phyloP scores from a whole-genome alignment of 2,329 filamentous ascomycete species.

The Claviceps citrina region DNA sequence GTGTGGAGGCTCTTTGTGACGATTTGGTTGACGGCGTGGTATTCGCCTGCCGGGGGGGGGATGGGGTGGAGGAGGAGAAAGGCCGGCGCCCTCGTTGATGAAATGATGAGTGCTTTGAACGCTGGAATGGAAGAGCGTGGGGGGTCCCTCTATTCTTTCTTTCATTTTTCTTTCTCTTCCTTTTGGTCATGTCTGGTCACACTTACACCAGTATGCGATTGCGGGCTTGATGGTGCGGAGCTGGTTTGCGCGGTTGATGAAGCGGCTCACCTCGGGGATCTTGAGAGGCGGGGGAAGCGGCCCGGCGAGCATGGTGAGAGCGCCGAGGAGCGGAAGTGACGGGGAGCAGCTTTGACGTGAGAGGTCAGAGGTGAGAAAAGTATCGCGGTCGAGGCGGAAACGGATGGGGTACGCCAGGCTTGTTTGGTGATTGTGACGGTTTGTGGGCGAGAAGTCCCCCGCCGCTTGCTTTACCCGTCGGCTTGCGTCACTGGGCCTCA shows the following conservation, averaged over 20 bases:
- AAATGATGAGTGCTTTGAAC: neutral
- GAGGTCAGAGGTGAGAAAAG: too few species aligned
- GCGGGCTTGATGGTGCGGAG: conserved; percentile 74
- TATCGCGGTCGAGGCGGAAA: too few species aligned
- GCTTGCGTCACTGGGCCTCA: too few species aligned
- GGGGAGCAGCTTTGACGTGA: too few species aligned
- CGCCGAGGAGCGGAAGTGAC: too few species aligned
- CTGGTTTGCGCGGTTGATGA: conserved; percentile 69
- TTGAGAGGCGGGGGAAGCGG: conserved; percentile 40
- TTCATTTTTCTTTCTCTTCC: neutral
- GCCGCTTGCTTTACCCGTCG: too few species aligned
- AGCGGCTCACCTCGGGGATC: conserved; percentile 67
- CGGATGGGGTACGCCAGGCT: too few species aligned
- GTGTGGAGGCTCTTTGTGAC: conserved; percentile 67
- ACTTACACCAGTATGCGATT: conserved; percentile 87
- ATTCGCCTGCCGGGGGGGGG: conserved; percentile 48
- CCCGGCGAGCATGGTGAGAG: conserved; percentile 48
- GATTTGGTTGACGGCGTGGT: conserved; percentile 87
- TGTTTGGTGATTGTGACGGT: too few species aligned
- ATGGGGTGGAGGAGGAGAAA: too few species aligned
- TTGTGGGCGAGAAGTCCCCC: too few species aligned
- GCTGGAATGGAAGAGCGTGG: neutral
- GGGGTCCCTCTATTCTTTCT: neutral
- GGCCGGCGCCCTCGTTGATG: too few species aligned
- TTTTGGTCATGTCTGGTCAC: too few species aligned